phyloP scores from a whole-genome alignment of 768 basidiomycete genomes.

The Mycena polygramma region DNA sequence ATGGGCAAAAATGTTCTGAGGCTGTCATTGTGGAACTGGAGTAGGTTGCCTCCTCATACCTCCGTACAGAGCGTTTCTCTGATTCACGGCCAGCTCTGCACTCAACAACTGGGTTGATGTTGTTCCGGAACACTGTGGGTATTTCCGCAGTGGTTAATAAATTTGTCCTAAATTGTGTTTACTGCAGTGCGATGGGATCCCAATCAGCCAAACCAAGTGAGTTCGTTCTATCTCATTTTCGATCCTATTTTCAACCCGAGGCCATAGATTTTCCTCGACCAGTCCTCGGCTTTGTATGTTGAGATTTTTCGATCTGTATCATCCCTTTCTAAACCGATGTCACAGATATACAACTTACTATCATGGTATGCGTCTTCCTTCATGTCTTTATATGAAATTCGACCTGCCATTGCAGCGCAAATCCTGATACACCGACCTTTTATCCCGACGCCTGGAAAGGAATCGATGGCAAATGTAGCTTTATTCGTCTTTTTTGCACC shows the following conservation, averaged over 20 bases:
- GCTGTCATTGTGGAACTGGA: constrained; percentile 21
- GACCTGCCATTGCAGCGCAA: constrained; percentile 6
- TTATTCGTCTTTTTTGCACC: neutral
- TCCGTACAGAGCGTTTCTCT: neutral
- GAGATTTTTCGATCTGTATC: neutral
- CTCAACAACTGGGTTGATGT: constrained; percentile 28
- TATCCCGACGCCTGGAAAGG: constrained; percentile 5
- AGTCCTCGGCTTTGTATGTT: constrained; percentile 22
- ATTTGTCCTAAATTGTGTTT: neutral
- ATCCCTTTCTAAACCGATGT: neutral
- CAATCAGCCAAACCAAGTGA: neutral
- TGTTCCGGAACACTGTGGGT: constrained; percentile 5
- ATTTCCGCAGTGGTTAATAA: neutral
- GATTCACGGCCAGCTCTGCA: neutral
- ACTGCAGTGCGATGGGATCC: constrained; percentile 21
- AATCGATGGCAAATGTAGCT: neutral
- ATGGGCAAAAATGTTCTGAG: neutral
- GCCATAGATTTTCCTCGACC: constrained; percentile 24
- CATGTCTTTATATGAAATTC: too few species aligned
- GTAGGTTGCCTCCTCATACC: neutral
- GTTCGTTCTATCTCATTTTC: neutral
- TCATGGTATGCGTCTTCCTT: constrained; percentile 7
- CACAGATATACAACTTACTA: constrained; percentile 9
- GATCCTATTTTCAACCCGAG: neutral
- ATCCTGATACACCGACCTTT: constrained; percentile 24